These are phyloP conservation scores for Solanum phureja DNA, from an alignment of 257 asterid species.

Conservation along the genomic window DNA sequence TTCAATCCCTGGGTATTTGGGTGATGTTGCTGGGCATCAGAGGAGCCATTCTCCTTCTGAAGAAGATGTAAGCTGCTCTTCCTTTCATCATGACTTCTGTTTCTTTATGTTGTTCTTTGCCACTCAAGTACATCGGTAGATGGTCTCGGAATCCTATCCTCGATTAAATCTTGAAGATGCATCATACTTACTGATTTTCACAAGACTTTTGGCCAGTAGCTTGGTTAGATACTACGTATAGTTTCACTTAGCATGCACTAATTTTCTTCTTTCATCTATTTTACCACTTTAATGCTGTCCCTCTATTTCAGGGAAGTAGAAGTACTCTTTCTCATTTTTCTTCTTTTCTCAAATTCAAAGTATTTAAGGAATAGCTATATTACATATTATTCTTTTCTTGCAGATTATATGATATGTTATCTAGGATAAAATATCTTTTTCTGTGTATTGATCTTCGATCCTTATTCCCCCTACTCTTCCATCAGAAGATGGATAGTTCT, in stretches of 20 bases:
- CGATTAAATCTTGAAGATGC: not conserved
- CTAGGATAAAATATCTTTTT: not conserved
- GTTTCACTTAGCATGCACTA: not conserved
- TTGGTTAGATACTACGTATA: not conserved
- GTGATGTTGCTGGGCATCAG: conserved; percentile 49
- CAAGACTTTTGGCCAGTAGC: not conserved
- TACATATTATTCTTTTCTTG: not conserved
- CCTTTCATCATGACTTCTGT: not conserved
- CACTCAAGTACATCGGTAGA: not conserved
- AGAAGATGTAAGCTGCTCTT: conserved; percentile 56
- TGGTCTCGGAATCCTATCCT: not conserved
- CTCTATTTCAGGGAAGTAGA: not conserved
- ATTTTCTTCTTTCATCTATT: not conserved
- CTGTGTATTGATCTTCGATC: conserved; percentile 6
- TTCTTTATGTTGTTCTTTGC: not conserved
- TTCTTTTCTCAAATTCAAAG: not conserved
- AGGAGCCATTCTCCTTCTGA: conserved; percentile 55
- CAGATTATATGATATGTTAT: not conserved
- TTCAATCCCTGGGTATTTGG: conserved; percentile 51
- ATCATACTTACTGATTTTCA: not conserved
- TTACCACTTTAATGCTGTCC: not conserved
- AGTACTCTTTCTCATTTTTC: not conserved
- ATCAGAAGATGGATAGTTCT: conserved; percentile 74
- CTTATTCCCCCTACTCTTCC: conserved; percentile 11
- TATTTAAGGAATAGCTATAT: not conserved